Evolutionary conservation across 768 basidiomycete species (phyloP), one percentile per base, ranked within the genome.

Genomic region (Paxillus rubicundulus): DNA sequence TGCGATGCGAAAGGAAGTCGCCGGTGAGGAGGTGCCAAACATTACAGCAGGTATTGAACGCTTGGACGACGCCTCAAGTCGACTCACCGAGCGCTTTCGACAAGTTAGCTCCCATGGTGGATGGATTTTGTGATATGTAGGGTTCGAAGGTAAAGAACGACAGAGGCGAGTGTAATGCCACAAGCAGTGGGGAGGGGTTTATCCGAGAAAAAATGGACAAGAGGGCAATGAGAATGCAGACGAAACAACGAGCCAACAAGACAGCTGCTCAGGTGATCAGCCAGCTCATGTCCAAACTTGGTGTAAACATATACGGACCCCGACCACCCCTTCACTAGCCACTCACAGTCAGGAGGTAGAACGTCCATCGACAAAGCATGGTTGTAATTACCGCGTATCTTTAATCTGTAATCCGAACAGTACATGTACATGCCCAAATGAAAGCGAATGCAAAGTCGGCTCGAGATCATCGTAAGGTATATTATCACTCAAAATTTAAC

Each of bases 91-190:
- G 73, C 34, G 89, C 82, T 72, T 92, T 92, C 48, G 90, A 92
- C 61, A 92, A 77, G 75, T 91, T 91, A 57, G 84, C 87, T 75
- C 90, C 90, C 90, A 92, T 90, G 66, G 65, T 76, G 49, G 28
- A 42, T 30, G 33, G 20, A 32, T 33, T 33, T 12, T 14, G 30
- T 28, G 54, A 40, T 47, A 54, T 54, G 60, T 56, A 60, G 37
- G 55, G 54, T 49, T 55, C 55, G 56, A 72, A 67, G 64, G 77
- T 82, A 87, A 87, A 73, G 86, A 88, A 72, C 79, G 86, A 85
- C 84, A 64, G 63, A 53, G 68, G 61, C 67, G 55, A 59, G 52
- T 66, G 49, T 61, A 66, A 64, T 60, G 70, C 65, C 65, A 64
- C 64, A 67, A 63, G 69, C 44, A 60, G 52, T 57, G 47, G 36